Conservation (phyloP, 2,329 filamentous ascomycete genomes). For the Fonsecaea erecta region DNA sequence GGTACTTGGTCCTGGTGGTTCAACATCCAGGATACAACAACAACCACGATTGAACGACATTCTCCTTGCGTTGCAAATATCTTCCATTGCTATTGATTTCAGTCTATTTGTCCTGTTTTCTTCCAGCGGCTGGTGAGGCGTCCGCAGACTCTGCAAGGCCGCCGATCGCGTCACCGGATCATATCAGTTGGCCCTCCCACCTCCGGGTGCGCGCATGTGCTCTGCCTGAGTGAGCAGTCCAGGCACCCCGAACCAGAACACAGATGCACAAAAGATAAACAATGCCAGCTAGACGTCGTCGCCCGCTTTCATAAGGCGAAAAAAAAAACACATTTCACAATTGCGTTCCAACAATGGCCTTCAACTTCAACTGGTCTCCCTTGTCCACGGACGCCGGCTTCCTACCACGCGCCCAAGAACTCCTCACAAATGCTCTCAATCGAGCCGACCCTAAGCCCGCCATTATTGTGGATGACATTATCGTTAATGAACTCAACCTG, state of each 20-base stretch:
- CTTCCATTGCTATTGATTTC: not conserved
- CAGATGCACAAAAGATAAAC: slow-evolving; percentile 1
- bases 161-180: slow-evolving; percentile 16
- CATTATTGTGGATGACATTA: slow-evolving; percentile 96
- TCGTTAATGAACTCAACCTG: slow-evolving; percentile 92
- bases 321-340: not conserved
- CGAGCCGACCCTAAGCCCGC: slow-evolving; percentile 98
- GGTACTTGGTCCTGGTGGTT: not conserved
- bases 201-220: slow-evolving; percentile 21
- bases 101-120: not conserved
- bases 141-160: not conserved
- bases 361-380: slow-evolving; percentile 99
- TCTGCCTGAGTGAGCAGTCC: slow-evolving; percentile 15
- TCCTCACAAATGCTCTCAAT: slow-evolving; percentile 93
- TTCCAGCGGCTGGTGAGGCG: not conserved
- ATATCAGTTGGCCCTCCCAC: slow-evolving; percentile 22
- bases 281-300: not conserved
- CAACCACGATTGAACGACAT: not conserved
- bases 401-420: slow-evolving; percentile 87
- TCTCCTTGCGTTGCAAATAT: not conserved
- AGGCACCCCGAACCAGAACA: not conserved
- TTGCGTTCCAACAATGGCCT: slow-evolving; percentile 71
- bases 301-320: not conserved
- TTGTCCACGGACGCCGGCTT: slow-evolving; percentile 92
- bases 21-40: not conserved